Percentiles rank a stretch among this genome's conserved stretches.
Conservation (phyloP, 2,329 filamentous ascomycete species). For the Trichoderma sp. region DNA sequence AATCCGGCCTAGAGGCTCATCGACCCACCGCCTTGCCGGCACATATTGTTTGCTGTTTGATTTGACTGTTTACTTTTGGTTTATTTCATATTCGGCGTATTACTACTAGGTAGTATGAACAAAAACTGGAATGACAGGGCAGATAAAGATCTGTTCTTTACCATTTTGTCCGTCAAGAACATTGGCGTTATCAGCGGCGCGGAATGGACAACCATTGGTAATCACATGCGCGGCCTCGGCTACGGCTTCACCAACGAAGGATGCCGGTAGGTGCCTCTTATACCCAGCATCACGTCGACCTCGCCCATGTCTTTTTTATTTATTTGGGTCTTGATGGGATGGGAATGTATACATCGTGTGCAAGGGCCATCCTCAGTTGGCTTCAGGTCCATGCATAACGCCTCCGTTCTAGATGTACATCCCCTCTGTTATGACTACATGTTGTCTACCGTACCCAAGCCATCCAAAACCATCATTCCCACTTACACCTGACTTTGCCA, state of each 20-base stretch:
- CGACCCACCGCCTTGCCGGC: conserved; percentile 16
- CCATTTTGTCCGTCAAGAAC: conserved; percentile 59
- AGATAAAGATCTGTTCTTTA: conserved; percentile 62
- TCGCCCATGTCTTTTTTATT: not conserved
- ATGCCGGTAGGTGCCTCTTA: conserved; percentile 51
- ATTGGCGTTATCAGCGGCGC: conserved; percentile 60
- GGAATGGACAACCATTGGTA: conserved; percentile 61
- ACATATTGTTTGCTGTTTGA: conserved; percentile 1
- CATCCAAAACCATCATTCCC: not conserved
- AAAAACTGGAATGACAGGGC: conserved; percentile 62
- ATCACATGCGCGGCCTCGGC: conserved; percentile 56
- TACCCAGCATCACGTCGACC: not conserved
- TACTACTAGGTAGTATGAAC: conserved; percentile 37
- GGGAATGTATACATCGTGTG: not conserved
- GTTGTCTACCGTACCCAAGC: not conserved
- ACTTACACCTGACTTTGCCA: not conserved
- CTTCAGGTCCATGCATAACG: not conserved
- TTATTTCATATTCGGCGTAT: not conserved
- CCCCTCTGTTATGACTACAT: too few relatives aligned
- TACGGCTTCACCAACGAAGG: conserved; percentile 64
- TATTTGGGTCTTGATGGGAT: not conserved
- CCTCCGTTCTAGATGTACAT: not conserved
- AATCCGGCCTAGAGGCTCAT: conserved; percentile 5
- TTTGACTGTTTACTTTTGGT: not conserved
- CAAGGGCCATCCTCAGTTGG: not conserved